These are phyloP conservation scores for Curvularia spicifera DNA, from an alignment of 2,329 filamentous ascomycete species.

Conservation along the genomic window DNA sequence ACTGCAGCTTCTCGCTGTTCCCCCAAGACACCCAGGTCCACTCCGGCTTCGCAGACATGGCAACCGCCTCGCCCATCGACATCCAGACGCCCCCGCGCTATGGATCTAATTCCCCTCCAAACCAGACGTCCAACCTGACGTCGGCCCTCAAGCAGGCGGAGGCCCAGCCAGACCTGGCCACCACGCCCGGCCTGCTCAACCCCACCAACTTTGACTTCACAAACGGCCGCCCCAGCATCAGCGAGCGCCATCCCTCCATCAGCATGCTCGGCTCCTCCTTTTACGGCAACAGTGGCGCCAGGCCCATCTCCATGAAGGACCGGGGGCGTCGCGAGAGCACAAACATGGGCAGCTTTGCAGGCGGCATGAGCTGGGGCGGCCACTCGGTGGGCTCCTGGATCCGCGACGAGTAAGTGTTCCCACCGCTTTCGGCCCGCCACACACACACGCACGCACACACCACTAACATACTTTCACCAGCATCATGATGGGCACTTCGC, in stretches of 20 bases:
- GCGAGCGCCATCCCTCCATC: slow-evolving; percentile 62
- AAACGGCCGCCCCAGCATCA: slow-evolving; percentile 41
- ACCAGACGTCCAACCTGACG: slow-evolving; percentile 68
- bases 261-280: slow-evolving; percentile 56
- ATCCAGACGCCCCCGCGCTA: slow-evolving; percentile 62
- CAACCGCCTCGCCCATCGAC: slow-evolving; percentile 64
- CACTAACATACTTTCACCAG: slow-evolving; percentile 56
- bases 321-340: slow-evolving; percentile 64
- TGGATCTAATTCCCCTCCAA: slow-evolving; percentile 65
- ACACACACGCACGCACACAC: slow-evolving; percentile 2
- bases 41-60: slow-evolving; percentile 54
- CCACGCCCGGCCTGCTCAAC: slow-evolving; percentile 53
- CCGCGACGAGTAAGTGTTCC: slow-evolving; percentile 85
- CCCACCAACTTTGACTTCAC: slow-evolving; percentile 41
- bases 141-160: slow-evolving; percentile 63
- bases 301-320: slow-evolving; percentile 67
- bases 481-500: slow-evolving; percentile 97
- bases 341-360: slow-evolving; percentile 67
- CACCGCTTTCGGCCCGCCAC: slow-evolving; percentile 7
- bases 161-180: slow-evolving; percentile 39
- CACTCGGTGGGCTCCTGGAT: slow-evolving; percentile 97
- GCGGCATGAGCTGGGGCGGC: slow-evolving; percentile 96
- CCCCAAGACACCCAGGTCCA: slow-evolving; percentile 40
- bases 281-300: slow-evolving; percentile 61
- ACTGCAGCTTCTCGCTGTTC: slow-evolving; percentile 51